These are phyloP conservation scores for Prunus davidiana DNA, from an alignment of 306 rosid genomes.

Conservation along the genomic window DNA sequence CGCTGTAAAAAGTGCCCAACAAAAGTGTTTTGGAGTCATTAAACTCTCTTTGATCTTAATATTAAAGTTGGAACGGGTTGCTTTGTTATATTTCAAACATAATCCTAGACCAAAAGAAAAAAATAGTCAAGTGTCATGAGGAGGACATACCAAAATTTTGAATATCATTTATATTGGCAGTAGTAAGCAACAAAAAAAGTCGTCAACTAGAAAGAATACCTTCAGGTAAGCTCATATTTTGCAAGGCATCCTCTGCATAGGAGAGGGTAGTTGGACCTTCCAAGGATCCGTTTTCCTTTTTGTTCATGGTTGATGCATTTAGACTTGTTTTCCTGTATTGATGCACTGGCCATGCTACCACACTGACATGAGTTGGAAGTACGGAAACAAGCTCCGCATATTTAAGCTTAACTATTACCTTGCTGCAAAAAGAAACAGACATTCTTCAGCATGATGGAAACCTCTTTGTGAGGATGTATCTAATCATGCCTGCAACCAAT, in stretches of 20 bases:
- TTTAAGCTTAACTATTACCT: conserved; percentile 80
- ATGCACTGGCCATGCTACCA: conserved; percentile 72
- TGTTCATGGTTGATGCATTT: conserved; percentile 33
- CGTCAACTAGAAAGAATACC: conserved; percentile 40
- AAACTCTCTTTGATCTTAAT: background rate
- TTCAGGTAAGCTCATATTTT: conserved; percentile 81
- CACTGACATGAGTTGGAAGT: conserved; percentile 66
- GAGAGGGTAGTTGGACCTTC: conserved; percentile 63
- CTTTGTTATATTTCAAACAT: conserved; percentile 5
- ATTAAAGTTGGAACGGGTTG: background rate
- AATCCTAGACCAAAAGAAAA: background rate
- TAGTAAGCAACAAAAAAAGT: background rate
- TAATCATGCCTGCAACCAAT: background rate
- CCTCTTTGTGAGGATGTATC: background rate
- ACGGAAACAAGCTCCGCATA: conserved; percentile 73
- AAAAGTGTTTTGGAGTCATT: conserved; percentile 1
- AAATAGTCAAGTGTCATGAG: background rate
- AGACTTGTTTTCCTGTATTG: conserved; percentile 45
- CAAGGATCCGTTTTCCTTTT: conserved; percentile 55
- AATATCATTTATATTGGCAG: background rate
- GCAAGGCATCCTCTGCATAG: conserved; percentile 90
- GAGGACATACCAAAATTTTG: background rate
- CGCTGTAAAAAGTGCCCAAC: background rate
- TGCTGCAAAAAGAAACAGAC: conserved; percentile 55
- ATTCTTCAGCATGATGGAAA: conserved; percentile 25